Conservation (phyloP, 2,329 filamentous ascomycete species). For the Aspergillus pseudoglaucus region DNA sequence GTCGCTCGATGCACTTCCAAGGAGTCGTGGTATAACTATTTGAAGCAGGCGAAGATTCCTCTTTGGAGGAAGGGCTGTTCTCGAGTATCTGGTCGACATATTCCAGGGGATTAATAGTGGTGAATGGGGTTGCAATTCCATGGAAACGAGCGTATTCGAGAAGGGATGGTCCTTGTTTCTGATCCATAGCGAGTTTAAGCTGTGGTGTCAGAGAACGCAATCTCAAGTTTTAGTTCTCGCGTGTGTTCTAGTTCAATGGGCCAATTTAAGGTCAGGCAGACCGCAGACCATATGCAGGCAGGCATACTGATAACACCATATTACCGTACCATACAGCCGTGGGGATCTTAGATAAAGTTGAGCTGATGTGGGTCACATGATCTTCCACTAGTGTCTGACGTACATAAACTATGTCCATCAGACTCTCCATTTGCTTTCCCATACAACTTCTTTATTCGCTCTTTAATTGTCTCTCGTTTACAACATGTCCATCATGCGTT, state of each 20-base stretch:
- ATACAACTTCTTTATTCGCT: too few relatives aligned
- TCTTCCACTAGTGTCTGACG: not conserved
- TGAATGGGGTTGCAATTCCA: conserved; percentile 36
- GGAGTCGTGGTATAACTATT: conserved; percentile 9
- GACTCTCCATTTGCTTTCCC: too few relatives aligned
- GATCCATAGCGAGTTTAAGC: too few relatives aligned
- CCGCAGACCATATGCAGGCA: too few relatives aligned
- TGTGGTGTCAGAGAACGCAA: too few relatives aligned
- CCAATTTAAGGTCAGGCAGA: too few relatives aligned
- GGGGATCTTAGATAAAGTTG: not conserved
- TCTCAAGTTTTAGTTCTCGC: too few relatives aligned
- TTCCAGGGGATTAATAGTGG: conserved; percentile 18
- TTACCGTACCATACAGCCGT: not conserved
- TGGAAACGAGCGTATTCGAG: conserved; percentile 45
- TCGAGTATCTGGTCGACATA: conserved; percentile 10
- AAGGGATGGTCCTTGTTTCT: conserved; percentile 26
- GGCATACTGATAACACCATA: too few relatives aligned
- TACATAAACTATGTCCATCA: not conserved
- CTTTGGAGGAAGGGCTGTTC: conserved; percentile 7
- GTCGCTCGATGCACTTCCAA: conserved; percentile 7
- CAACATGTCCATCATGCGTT: too few relatives aligned
- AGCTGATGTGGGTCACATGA: not conserved
- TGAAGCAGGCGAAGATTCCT: conserved; percentile 14
- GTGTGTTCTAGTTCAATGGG: too few relatives aligned
- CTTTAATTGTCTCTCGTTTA: too few relatives aligned